Conservation (phyloP, 345 rosid genomes). For the Carallia pectinifolia region DNA sequence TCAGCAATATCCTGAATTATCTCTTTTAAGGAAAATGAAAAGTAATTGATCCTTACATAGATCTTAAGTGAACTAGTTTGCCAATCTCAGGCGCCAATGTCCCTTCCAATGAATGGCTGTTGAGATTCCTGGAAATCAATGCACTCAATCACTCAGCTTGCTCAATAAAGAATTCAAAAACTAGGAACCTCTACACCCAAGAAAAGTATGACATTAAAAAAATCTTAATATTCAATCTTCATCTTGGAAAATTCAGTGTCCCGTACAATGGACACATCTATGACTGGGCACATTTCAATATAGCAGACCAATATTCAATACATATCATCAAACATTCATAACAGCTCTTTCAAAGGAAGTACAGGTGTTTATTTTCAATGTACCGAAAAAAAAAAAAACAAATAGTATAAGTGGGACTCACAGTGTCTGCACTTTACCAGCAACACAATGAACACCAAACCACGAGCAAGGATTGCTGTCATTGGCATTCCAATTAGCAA, state of each 20-base stretch:
- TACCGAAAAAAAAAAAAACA: too few species aligned
- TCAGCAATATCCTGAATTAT: too few species aligned
- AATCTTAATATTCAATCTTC: neutral
- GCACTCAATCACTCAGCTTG: neutral
- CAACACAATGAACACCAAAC: constrained; percentile 71
- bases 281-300: neutral
- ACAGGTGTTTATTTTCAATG: neutral
- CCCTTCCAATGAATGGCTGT: constrained; percentile 60
- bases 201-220: neutral
- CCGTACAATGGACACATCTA: neutral
- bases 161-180: neutral
- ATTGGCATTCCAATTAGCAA: constrained; percentile 61
- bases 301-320: neutral
- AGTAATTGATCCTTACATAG: constrained; percentile 51
- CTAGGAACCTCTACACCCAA: neutral
- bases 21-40: neutral
- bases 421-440: constrained; percentile 70
- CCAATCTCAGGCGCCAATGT: constrained; percentile 70
- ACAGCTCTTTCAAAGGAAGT: constrained; percentile 1
- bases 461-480: constrained; percentile 61
- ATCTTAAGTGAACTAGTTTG: constrained; percentile 59
- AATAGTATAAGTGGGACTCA: constrained; percentile 36
- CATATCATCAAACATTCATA: neutral
- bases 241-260: neutral
- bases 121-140: constrained; percentile 55